These are phyloP conservation scores for Suillus brevipes DNA, from an alignment of 768 basidiomycete genomes.

Conservation along the genomic window DNA sequence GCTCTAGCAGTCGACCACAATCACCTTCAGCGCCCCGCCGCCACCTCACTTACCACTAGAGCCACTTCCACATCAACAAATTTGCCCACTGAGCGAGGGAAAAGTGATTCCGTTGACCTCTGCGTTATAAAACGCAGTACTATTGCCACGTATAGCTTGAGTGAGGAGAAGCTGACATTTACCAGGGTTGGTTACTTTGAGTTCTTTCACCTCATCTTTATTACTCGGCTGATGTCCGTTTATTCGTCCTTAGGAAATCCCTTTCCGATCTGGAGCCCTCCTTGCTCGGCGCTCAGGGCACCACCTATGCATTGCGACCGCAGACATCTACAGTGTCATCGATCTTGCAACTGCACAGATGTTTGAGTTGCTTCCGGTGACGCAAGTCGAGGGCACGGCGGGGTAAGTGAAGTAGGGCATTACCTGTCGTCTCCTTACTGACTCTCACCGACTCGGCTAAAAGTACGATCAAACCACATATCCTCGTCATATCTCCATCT, in stretches of 20 bases:
- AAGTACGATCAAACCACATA: constrained; percentile 52
- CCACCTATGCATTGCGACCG: constrained; percentile 74
- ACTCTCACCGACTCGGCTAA: neutral
- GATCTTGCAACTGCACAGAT: constrained; percentile 72
- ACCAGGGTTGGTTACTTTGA: constrained; percentile 47
- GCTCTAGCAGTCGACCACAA: constrained; percentile 82
- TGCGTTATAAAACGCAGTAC: constrained; percentile 68
- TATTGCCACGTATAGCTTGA: constrained; percentile 62
- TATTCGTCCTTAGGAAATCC: constrained; percentile 58
- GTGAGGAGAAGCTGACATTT: constrained; percentile 62
- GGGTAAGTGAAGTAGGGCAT: constrained; percentile 28
- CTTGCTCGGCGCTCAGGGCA: constrained; percentile 63
- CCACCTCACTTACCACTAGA: constrained; percentile 39
- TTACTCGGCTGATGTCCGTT: neutral
- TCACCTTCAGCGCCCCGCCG: constrained; percentile 55
- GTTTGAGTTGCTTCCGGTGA: constrained; percentile 75
- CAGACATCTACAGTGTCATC: constrained; percentile 71
- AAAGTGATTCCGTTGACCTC: constrained; percentile 61
- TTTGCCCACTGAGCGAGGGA: constrained; percentile 7
- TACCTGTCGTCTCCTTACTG: neutral
- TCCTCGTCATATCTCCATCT: constrained; percentile 69
- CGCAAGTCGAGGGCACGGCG: constrained; percentile 55
- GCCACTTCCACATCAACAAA: constrained; percentile 9
- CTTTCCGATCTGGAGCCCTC: constrained; percentile 56
- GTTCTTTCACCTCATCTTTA: neutral